These are phyloP conservation scores for Yamagishiella unicocca DNA, from an alignment of 139 green algal genomes.

Conservation along the genomic window DNA sequence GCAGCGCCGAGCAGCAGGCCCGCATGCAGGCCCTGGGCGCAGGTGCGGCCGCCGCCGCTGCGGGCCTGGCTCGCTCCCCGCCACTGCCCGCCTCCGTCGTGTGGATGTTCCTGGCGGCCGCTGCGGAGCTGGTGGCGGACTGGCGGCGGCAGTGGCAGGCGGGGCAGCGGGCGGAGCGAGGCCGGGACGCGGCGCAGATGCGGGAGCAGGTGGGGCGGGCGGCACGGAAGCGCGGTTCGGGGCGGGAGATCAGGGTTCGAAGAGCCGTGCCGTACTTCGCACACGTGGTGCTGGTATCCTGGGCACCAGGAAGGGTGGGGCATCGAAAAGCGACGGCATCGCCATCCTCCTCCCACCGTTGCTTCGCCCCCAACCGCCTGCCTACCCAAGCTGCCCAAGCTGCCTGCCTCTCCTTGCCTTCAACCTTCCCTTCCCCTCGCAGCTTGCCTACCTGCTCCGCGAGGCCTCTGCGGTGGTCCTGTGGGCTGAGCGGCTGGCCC, in stretches of 20 bases:
- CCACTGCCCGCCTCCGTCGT: neutral
- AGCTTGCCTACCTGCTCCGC: constrained; percentile 11
- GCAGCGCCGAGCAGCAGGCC: neutral
- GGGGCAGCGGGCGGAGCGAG: neutral
- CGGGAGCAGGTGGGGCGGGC: neutral
- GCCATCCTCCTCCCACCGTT: too few species aligned
- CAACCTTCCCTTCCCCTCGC: neutral
- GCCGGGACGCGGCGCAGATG: neutral
- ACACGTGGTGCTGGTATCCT: too few species aligned
- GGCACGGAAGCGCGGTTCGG: neutral
- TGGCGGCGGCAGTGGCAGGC: neutral
- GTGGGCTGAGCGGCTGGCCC: constrained; percentile 38
- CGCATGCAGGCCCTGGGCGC: neutral
- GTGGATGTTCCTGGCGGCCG: constrained; percentile 43
- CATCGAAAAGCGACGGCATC: too few species aligned
- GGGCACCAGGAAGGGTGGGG: too few species aligned
- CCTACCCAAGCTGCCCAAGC: too few species aligned
- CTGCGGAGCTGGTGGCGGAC: neutral
- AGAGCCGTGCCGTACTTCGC: too few species aligned
- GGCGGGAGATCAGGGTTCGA: too few species aligned
- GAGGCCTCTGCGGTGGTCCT: constrained; percentile 10
- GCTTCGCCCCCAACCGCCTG: too few species aligned
- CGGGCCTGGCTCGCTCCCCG: neutral
- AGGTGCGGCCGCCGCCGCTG: neutral
- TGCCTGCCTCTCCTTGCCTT: neutral